Evolutionary conservation across 108 stramenopile species (phyloP).

Genomic region (Discostella stelligeroides): DNA sequence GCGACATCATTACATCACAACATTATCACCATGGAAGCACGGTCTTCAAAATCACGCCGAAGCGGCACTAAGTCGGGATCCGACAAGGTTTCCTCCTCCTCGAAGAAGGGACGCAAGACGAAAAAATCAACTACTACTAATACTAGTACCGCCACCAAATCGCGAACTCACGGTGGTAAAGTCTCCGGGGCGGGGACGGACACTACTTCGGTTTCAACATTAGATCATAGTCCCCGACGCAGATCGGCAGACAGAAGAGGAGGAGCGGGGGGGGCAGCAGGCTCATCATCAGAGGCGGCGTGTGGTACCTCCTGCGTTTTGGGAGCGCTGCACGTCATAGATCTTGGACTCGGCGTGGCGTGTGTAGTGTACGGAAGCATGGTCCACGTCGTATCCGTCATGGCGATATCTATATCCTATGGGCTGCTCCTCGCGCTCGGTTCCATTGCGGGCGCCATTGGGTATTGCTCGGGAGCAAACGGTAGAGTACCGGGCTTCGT

Average conservation of each 20-base stretch:
- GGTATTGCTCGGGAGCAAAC: constrained; percentile 29
- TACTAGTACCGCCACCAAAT: too few species aligned
- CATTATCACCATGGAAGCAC: constrained; percentile 24
- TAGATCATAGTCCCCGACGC: neutral
- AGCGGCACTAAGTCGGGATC: constrained; percentile 4
- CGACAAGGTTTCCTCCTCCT: too few species aligned
- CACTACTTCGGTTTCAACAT: neutral
- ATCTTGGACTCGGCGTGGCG: constrained; percentile 27
- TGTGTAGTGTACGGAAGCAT: constrained; percentile 31
- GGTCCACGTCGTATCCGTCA: constrained; percentile 19
- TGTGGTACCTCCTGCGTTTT: constrained; percentile 2
- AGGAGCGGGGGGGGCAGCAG: neutral
- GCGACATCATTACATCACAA: too few species aligned
- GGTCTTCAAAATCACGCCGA: constrained; percentile 16
- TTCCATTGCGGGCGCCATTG: constrained; percentile 27
- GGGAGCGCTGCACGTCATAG: constrained; percentile 26
- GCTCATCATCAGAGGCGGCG: neutral
- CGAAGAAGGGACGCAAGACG: constrained; percentile 8
- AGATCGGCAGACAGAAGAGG: neutral
- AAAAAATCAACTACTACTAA: neutral
- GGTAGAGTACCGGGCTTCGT: constrained; percentile 28
- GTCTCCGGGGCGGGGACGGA: too few species aligned
- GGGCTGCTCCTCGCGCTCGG: constrained; percentile 33
- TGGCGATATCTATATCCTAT: constrained; percentile 16
- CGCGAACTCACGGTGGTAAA: too few species aligned